These are phyloP conservation scores for Penstemon newberryi DNA, from an alignment of 257 asterid genomes.

Conservation along the genomic window DNA sequence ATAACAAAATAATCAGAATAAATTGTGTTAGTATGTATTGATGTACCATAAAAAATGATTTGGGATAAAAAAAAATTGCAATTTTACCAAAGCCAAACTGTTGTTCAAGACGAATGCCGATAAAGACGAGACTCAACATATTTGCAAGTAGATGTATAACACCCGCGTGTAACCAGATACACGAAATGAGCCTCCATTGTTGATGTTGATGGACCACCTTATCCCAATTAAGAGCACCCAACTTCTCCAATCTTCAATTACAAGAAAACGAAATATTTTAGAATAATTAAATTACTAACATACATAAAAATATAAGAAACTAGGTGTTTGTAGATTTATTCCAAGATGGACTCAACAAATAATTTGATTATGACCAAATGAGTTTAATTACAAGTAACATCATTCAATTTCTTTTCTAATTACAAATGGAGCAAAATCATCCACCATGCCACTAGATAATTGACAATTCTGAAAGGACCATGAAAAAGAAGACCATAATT, in stretches of 20 bases:
- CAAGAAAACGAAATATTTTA: conserved; percentile 24
- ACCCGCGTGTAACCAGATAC: conserved; percentile 95
- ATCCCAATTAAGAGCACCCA: conserved; percentile 80
- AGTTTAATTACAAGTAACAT: too few species aligned
- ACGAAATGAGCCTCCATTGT: conserved; percentile 86
- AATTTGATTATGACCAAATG: too few species aligned
- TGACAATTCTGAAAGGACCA: neutral
- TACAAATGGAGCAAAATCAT: too few species aligned
- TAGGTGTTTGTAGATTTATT: too few species aligned
- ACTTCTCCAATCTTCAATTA: conserved; percentile 54
- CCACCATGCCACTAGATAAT: neutral
- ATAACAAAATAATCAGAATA: neutral
- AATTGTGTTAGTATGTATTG: neutral
- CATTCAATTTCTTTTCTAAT: too few species aligned
- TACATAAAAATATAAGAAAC: neutral
- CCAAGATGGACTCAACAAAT: too few species aligned
- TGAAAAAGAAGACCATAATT: neutral
- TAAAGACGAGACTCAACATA: conserved; percentile 70
- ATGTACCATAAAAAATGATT: neutral
- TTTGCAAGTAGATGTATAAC: conserved; percentile 73
- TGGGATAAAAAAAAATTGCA: neutral
- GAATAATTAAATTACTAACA: neutral
- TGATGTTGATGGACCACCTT: conserved; percentile 75
- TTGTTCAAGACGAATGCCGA: conserved; percentile 94
- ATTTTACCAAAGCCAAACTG: conserved; percentile 82